These are phyloP conservation scores for Phytopythium boreale DNA, from an alignment of 352 stramenopile species.

Conservation along the genomic window DNA sequence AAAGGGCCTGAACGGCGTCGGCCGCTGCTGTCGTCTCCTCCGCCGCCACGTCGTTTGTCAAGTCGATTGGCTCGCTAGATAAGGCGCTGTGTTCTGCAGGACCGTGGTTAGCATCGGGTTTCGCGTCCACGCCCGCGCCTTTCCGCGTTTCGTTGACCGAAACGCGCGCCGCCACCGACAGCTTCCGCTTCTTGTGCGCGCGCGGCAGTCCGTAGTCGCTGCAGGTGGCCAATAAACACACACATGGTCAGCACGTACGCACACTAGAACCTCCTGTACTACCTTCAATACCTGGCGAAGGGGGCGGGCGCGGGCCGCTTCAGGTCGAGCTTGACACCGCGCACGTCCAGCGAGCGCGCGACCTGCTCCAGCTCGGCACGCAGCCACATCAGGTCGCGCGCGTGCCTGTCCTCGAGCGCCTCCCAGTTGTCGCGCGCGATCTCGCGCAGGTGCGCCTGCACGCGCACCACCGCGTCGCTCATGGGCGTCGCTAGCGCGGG, in stretches of 20 bases:
- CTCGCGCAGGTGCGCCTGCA: conserved; percentile 50
- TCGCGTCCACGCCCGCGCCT: not conserved
- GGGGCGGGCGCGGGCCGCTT: conserved; percentile 15
- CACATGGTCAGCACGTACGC: not conserved
- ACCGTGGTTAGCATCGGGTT: conserved; percentile 6
- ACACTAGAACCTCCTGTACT: not conserved
- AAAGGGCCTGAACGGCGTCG: not conserved
- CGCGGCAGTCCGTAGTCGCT: conserved; percentile 9
- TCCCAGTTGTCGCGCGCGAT: conserved; percentile 52
- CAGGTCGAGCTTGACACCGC: conserved; percentile 33
- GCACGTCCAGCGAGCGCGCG: conserved; percentile 44
- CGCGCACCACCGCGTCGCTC: conserved; percentile 63
- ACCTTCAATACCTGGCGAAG: conserved; percentile 22
- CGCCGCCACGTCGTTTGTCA: not conserved
- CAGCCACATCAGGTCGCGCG: conserved; percentile 42
- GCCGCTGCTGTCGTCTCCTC: not conserved
- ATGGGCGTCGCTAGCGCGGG: conserved; percentile 17
- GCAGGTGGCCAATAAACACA: not conserved
- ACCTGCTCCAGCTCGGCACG: conserved; percentile 49
- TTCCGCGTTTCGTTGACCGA: not conserved
- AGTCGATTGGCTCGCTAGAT: not conserved
- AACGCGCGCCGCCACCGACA: conserved; percentile 1
- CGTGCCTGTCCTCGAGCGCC: conserved; percentile 42
- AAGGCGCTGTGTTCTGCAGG: not conserved
- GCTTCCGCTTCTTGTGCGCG: conserved; percentile 24